These are phyloP conservation scores for Metrosideros polymorpha DNA, from an alignment of 441 rosid species.

Conservation along the genomic window DNA sequence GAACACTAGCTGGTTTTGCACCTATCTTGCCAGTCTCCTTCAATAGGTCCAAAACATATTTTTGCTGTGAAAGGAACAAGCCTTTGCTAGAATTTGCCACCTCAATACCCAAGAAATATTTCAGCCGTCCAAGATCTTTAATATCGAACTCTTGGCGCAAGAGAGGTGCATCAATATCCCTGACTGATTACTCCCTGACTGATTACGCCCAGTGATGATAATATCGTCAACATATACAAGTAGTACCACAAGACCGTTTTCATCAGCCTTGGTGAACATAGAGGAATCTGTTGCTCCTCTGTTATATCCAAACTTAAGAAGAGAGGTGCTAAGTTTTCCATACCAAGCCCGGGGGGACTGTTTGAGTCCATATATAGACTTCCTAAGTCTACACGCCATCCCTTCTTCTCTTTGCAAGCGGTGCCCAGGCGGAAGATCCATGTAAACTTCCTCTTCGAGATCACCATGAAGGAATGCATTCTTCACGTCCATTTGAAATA, in stretches of 20 bases:
- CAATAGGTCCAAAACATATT: neutral
- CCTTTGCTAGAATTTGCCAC: too few species aligned
- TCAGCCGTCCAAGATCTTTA: neutral
- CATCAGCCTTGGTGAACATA: neutral
- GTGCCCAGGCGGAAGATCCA: neutral
- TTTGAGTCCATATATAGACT: neutral
- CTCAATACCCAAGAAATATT: neutral
- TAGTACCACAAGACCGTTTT: neutral
- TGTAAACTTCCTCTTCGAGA: neutral
- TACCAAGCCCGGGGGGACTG: neutral
- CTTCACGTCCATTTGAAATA: too few species aligned
- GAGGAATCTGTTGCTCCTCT: accelerated
- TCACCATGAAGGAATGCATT: neutral
- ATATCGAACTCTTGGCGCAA: neutral
- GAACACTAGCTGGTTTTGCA: neutral
- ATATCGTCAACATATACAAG: neutral
- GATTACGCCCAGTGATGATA: too few species aligned
- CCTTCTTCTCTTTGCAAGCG: neutral
- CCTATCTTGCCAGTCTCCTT: neutral
- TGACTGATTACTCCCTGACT: too few species aligned
- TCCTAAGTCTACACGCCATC: neutral
- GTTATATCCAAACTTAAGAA: neutral
- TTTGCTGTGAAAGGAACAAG: neutral
- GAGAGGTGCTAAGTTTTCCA: neutral
- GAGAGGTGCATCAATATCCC: neutral